Evolutionary conservation across 2,329 filamentous ascomycete species (phyloP).

Genomic region (Fusarium stilboides): DNA sequence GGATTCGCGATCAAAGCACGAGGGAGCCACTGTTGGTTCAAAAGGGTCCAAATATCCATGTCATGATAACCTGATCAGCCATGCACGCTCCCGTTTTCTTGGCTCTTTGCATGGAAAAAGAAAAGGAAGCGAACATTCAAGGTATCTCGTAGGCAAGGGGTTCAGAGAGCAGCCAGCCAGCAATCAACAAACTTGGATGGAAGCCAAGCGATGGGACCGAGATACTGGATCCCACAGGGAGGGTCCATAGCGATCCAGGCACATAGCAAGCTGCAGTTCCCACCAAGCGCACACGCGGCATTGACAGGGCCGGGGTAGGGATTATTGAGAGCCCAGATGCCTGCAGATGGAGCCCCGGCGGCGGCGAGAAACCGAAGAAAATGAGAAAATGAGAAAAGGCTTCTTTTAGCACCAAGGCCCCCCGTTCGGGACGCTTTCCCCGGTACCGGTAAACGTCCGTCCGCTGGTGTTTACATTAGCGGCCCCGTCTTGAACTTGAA

Average conservation of each 20-base stretch:
- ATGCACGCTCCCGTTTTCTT: conserved; percentile 32
- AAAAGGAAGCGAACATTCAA: conserved; percentile 14
- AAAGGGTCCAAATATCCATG: conserved; percentile 28
- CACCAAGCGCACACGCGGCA: conserved; percentile 35
- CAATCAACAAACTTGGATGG: conserved; percentile 30
- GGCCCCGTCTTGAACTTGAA: conserved; percentile 26
- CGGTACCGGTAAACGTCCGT: conserved; percentile 31
- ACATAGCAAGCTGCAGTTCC: conserved; percentile 26
- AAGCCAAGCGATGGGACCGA: conserved; percentile 37
- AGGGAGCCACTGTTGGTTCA: conserved; percentile 29
- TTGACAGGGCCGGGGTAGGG: conserved; percentile 36
- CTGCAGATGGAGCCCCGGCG: conserved; percentile 27
- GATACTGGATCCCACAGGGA: conserved; percentile 16
- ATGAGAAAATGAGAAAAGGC: conserved; percentile 9
- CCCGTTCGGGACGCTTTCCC: conserved; percentile 37
- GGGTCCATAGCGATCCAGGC: conserved; percentile 39
- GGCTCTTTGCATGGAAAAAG: conserved; percentile 21
- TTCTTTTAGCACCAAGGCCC: conserved; percentile 14
- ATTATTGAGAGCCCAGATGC: conserved; percentile 21
- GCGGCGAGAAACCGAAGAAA: conserved; percentile 25
- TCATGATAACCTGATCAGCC: conserved; percentile 25
- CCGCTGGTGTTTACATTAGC: conserved; percentile 37
- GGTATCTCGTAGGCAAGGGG: conserved; percentile 2
- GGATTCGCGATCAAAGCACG: conserved; percentile 34
- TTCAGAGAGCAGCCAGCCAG: conserved; percentile 1